phyloP scores from a whole-genome alignment of 371 early-diverging fungal species.

The Fennellomyces sp. region DNA sequence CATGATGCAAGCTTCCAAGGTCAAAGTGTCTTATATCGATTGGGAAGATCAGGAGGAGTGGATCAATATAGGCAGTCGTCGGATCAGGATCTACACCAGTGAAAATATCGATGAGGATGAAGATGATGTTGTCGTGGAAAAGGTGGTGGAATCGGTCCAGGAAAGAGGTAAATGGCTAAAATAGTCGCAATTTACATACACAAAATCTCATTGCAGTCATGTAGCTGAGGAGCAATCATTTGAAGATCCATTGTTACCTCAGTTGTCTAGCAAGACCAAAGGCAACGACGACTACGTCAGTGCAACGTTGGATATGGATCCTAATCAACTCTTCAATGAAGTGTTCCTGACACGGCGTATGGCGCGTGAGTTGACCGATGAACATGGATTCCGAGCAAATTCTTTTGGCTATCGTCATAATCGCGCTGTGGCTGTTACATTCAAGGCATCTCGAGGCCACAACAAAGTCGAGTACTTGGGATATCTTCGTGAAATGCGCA shows the following conservation, averaged over 20 bases:
- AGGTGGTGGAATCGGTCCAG: background rate
- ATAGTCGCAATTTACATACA: too few relatives aligned
- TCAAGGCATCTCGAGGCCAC: slow-evolving; percentile 4
- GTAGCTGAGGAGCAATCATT: background rate
- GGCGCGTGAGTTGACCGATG: slow-evolving; percentile 45
- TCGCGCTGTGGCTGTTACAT: slow-evolving; percentile 45
- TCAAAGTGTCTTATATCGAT: slow-evolving; percentile 54
- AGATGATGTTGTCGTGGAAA: slow-evolving; percentile 9
- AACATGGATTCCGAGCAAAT: slow-evolving; percentile 49
- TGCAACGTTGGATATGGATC: slow-evolving; percentile 37
- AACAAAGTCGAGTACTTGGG: slow-evolving; percentile 33
- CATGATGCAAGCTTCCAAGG: slow-evolving; percentile 46
- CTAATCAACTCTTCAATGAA: slow-evolving; percentile 48
- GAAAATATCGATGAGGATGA: slow-evolving; percentile 8
- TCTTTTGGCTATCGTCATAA: slow-evolving; percentile 55
- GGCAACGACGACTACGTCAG: slow-evolving; percentile 32
- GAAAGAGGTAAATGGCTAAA: too few relatives aligned
- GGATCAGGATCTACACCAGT: background rate
- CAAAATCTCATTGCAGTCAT: too few relatives aligned
- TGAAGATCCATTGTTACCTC: slow-evolving; percentile 1
- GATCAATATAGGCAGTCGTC: slow-evolving; percentile 61
- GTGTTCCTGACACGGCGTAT: slow-evolving; percentile 58
- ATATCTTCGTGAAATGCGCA: slow-evolving; percentile 35
- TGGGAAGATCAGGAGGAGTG: slow-evolving; percentile 67
- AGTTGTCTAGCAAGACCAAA: background rate